Percentiles rank a stretch among this genome's conserved stretches.
phyloP scores from a whole-genome alignment of 106 monocot species.

The Apostasia ramifera region DNA sequence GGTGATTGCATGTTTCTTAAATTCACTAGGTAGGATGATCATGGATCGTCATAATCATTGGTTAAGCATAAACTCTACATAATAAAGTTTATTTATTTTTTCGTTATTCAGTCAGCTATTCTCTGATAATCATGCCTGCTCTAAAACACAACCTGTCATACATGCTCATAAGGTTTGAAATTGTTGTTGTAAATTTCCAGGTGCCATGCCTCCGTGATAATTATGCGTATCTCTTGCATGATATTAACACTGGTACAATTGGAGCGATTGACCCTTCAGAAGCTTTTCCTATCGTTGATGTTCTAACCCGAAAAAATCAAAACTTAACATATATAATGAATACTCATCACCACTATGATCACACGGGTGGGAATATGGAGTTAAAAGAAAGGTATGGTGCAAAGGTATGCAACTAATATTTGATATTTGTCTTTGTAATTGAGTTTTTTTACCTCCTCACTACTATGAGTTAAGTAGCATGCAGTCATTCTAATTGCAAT shows the following conservation, averaged over 20 bases:
- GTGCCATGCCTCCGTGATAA: slow-evolving; percentile 93
- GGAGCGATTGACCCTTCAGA: slow-evolving; percentile 97
- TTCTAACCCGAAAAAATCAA: slow-evolving; percentile 61
- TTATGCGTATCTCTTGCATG: slow-evolving; percentile 94
- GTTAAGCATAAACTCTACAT: no score
- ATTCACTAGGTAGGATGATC: no score
- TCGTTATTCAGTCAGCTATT: neutral
- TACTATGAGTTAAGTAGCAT: no score
- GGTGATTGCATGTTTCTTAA: no score
- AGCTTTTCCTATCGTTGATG: slow-evolving; percentile 78
- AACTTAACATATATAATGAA: slow-evolving; percentile 91
- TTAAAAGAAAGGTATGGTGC: slow-evolving; percentile 91
- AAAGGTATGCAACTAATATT: slow-evolving; percentile 49
- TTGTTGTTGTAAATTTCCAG: slow-evolving; percentile 18
- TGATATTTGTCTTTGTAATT: neutral
- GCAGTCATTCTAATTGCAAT: no score
- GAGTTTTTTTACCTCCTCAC: no score
- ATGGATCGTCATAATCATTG: no score
- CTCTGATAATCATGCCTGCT: neutral
- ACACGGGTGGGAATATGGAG: slow-evolving; percentile 96
- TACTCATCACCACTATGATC: slow-evolving; percentile 97
- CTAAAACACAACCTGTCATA: neutral
- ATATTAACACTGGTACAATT: slow-evolving; percentile 82
- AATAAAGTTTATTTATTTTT: no score
- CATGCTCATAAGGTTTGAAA: neutral